Base-by-base conservation (phyloP, 1,284 basidiomycete species). In the Rhodotorula glutinis region DNA sequence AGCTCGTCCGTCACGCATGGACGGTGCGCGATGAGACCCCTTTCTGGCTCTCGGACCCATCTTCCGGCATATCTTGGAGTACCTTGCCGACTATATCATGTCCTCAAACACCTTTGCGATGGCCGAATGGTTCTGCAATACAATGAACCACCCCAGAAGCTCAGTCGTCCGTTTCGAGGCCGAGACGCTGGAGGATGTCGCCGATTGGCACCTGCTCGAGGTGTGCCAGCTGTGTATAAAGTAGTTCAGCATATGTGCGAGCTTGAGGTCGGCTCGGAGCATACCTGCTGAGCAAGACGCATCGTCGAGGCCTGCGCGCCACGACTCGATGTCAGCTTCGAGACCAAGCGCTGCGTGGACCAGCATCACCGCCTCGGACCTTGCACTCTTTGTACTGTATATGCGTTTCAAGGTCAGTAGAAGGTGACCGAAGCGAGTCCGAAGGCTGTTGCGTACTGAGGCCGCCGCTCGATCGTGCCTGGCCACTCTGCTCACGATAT, bases 1-100 rank as follows among this genome's bases (percentile, higher is more conserved):
- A 25, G 46, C 53, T 73, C 53, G 55, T 64, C 40, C 21, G 30
- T 19, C 68, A 70, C 19, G 68, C 71, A 19, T 73, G 69, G 68
- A 58, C 27, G n/a, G n/a, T 66, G 23, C 53, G 69, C 21, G 62
- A 57, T 9, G 61, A 64, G 25, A 43, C 11, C 11, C 68, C 68
- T 40, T 53, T 29, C 29, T 73, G 66, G 68, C 33, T 58, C 16
- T 29, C n/a, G n/a, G 51, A 51, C 57, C 33, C 38, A 25, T 8
- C 63, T 2, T 25, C 44, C 11, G 25, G 46, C n/a, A 7, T 66
- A 38, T 19, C 23, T 23, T 49, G 57, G 38, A 30, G 33, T 19
- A 53, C 52, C 11, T 23, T 69, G 49, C 63, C 67, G 3, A 53
- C 56, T 16, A 44, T 69, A 19, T 29, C 25, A 16, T 69, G 60